These are phyloP conservation scores for Stromatinia cepivora DNA, from an alignment of 2,329 filamentous ascomycete genomes.

Conservation along the genomic window DNA sequence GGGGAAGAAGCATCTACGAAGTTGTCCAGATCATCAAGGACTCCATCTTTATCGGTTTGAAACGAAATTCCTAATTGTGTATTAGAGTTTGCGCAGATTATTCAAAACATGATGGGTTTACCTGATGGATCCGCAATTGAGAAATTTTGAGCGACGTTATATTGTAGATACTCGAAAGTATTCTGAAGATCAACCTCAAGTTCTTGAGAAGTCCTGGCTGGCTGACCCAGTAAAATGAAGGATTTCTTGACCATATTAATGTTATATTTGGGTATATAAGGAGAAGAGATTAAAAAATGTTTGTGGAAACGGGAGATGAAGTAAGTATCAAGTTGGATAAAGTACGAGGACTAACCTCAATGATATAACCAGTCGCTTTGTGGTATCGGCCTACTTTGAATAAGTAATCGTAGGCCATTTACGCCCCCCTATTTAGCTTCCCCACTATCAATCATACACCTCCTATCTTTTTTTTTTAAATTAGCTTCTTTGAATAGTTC, in stretches of 20 bases:
- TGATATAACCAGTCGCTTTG: not conserved
- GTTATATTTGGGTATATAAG: not conserved
- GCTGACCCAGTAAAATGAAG: constrained; percentile 26
- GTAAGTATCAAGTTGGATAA: not conserved
- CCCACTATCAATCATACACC: too few species aligned
- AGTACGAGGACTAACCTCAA: not conserved
- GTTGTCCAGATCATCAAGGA: constrained; percentile 28
- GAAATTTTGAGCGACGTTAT: constrained; percentile 26
- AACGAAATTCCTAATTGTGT: constrained; percentile 27
- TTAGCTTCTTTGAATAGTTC: too few species aligned
- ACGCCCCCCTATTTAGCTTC: too few species aligned
- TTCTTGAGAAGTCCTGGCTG: constrained; percentile 18
- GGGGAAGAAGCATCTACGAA: constrained; percentile 24
- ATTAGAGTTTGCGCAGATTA: not conserved
- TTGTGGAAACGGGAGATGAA: not conserved
- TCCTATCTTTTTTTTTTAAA: too few species aligned
- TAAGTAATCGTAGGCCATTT: not conserved
- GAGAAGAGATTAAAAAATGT: not conserved
- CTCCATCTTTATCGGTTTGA: constrained; percentile 26
- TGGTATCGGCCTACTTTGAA: not conserved
- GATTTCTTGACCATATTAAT: constrained; percentile 10
- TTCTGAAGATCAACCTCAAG: constrained; percentile 26
- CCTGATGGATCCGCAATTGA: constrained; percentile 26
- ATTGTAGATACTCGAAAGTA: constrained; percentile 27
- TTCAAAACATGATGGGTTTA: not conserved